Evolutionary conservation across 768 basidiomycete genomes (phyloP), one percentile per base, ranked within the genome.

Genomic region (Tylopilus sp.): DNA sequence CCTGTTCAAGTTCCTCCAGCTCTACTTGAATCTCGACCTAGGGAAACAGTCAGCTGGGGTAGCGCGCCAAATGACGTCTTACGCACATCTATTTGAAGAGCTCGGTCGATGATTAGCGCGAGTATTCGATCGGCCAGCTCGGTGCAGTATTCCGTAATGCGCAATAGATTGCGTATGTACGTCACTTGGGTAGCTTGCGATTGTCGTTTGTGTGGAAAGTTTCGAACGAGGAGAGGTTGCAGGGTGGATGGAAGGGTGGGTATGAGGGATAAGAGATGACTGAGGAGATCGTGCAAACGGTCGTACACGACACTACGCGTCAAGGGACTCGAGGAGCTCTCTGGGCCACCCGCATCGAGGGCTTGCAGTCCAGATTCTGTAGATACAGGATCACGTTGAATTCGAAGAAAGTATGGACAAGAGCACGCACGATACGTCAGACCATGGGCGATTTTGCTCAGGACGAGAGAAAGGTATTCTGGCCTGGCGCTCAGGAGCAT

Each of bases 1-100:
- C 76, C 4, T 88, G 88, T 61, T 96, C 94, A 5, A 95, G 74
- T 59, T 97, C 92, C 65, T 98, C 95, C 4, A 93, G 65, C 63
- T 95, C 93, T n/a, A 92, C 88, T 66, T 97, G 95, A 29, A 99
- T 94, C 71, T 99, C 96, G 25, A 97, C 92, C 92, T 95, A 56
- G 2, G 44, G 31, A 5, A 13, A 25, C 10, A 37, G 6, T 50
- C n/a, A 57, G 54, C 19, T 36, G 19, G 16, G 47, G 13, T 5
- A 9, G 48, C 25, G 19, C 47, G 16, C 29, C 41, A 3, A 48
- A 7, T 19, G 24, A 55, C 12, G 45, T 4, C 2, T 24, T 12
- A 78, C 91, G 52, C 63, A 95, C 96, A 69, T 99, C 97, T 53
- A 99, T 94, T 70, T 95, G 87, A 29, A 98, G 86, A 26, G 93